These are phyloP conservation scores for Trichosporon sp. DNA, from an alignment of 1,284 basidiomycete species.

Conservation along the genomic window DNA sequence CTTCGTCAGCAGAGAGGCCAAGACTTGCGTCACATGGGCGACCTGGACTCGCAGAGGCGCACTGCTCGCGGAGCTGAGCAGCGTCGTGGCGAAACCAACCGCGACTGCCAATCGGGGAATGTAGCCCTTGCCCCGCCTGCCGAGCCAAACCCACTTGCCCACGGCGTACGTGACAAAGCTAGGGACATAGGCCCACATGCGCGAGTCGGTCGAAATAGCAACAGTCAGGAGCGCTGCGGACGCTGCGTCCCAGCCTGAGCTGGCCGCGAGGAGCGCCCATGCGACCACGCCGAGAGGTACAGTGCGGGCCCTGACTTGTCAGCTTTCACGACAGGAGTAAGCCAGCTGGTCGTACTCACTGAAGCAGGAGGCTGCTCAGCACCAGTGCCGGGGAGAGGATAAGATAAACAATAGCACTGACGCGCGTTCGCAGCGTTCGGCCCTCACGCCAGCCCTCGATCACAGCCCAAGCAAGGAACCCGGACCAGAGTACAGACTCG, in stretches of 20 bases:
- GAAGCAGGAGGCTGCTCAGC: conserved; percentile 2
- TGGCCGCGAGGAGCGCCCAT: conserved; percentile 15
- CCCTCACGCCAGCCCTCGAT: conserved; percentile 17
- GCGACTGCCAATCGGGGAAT: conserved; percentile 6
- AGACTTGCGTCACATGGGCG: background rate
- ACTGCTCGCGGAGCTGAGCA: conserved; percentile 2
- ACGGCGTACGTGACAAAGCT: conserved; percentile 15
- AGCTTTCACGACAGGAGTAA: background rate
- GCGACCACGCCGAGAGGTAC: conserved; percentile 12
- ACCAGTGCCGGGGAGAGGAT: conserved; percentile 9
- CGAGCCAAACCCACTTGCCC: conserved; percentile 20
- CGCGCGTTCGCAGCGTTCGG: conserved; percentile 14
- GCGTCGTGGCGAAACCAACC: background rate
- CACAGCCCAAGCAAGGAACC: conserved; percentile 12
- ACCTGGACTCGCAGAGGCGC: conserved; percentile 13
- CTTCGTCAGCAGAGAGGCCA: background rate
- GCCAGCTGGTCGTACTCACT: background rate
- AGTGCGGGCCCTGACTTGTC: conserved; percentile 11
- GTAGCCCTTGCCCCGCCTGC: conserved; percentile 11
- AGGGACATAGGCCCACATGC: conserved; percentile 9
- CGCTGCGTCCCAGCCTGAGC: conserved; percentile 10
- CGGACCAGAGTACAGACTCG: conserved; percentile 15
- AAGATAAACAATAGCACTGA: conserved; percentile 15
- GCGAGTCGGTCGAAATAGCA: background rate
- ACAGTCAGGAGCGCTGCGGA: conserved; percentile 10